phyloP scores from a whole-genome alignment of 257 asterid species.

The Nicotiana noctiflora region DNA sequence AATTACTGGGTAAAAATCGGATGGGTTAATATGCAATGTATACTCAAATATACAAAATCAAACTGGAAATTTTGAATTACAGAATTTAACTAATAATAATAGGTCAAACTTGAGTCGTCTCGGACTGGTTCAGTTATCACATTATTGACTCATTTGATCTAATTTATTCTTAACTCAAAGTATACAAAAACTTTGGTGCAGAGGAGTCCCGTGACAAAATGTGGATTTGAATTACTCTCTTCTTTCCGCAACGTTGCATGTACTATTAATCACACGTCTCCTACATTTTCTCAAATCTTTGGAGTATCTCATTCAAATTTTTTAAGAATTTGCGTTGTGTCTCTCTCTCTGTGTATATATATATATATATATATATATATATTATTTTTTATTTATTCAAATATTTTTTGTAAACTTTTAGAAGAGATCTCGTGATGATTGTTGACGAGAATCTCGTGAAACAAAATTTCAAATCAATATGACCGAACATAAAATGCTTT shows the following conservation, averaged over 20 bases:
- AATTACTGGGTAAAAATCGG: not conserved
- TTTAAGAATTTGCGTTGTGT: not conserved
- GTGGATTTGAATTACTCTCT: not conserved
- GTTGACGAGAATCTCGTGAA: not conserved
- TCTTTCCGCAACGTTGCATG: not conserved
- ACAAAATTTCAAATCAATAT: not conserved
- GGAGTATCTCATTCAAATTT: not conserved
- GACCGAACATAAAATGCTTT: too few species aligned
- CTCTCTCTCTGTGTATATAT: too few species aligned
- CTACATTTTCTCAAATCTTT: not conserved
- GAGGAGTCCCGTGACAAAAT: not conserved
- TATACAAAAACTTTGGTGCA: not conserved
- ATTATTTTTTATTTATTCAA: too few species aligned
- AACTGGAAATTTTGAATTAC: too few species aligned
- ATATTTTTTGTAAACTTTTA: not conserved
- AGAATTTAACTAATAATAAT: too few species aligned
- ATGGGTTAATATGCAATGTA: not conserved
- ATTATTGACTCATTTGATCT: too few species aligned
- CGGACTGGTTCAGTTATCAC: too few species aligned
- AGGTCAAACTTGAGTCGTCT: too few species aligned
- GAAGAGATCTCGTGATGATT: conserved; percentile 1
- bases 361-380: too few species aligned
- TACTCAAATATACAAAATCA: not conserved
- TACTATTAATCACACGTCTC: not conserved
- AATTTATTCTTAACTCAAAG: too few species aligned